Evolutionary conservation across 2,329 filamentous ascomycete species (phyloP).

Genomic region (Sporothrix globosa): DNA sequence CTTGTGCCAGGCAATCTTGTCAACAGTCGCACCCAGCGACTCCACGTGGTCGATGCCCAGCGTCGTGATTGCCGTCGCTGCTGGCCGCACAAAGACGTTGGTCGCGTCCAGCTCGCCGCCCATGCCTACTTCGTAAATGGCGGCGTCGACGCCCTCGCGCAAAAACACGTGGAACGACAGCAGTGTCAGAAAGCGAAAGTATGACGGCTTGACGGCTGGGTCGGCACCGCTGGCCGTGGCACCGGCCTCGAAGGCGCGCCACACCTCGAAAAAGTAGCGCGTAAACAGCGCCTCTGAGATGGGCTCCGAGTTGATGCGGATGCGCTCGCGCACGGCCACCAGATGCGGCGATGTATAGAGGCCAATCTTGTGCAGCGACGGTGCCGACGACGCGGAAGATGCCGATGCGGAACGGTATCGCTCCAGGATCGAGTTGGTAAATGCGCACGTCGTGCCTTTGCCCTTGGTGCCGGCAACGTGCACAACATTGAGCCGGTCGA

Average conservation of each 20-base stretch:
- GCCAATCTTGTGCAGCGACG: constrained; percentile 54
- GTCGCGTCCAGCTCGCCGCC: constrained; percentile 72
- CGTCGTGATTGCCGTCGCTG: constrained; percentile 64
- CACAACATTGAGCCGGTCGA: constrained; percentile 66
- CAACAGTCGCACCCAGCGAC: constrained; percentile 64
- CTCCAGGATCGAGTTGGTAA: constrained; percentile 64
- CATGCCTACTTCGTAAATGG: constrained; percentile 68
- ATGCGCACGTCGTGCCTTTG: constrained; percentile 73
- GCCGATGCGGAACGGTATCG: constrained; percentile 47
- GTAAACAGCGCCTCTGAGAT: constrained; percentile 63
- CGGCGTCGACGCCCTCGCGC: constrained; percentile 62
- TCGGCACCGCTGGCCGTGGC: constrained; percentile 41
- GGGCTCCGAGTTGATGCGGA: constrained; percentile 62
- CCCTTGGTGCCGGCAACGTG: constrained; percentile 78
- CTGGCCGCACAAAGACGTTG: constrained; percentile 62
- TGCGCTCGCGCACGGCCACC: constrained; percentile 68
- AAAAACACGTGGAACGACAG: constrained; percentile 69
- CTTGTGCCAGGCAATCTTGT: constrained; percentile 74
- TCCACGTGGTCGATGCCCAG: constrained; percentile 70
- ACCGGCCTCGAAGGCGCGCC: constrained; percentile 52
- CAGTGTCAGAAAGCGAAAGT: constrained; percentile 66
- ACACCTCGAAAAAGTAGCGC: constrained; percentile 69
- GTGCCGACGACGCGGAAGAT: constrained; percentile 29
- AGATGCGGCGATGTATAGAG: constrained; percentile 72
- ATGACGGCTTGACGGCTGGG: constrained; percentile 52